Evolutionary conservation across 306 rosid species (phyloP).

Genomic region (Prunus salicina): DNA sequence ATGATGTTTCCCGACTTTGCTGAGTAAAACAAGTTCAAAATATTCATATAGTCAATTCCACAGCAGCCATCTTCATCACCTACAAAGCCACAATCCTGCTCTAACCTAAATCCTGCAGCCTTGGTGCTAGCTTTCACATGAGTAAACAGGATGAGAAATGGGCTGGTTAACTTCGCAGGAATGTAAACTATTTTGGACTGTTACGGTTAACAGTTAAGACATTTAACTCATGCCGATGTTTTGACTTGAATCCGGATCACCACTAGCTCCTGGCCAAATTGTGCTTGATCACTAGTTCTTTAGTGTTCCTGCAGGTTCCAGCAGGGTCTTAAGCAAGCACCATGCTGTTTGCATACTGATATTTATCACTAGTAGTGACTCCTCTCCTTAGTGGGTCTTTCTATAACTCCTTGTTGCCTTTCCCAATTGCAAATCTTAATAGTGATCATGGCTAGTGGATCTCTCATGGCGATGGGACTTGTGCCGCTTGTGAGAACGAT

Average conservation of each 20-base stretch:
- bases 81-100: background rate
- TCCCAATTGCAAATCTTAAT: background rate
- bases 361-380: background rate
- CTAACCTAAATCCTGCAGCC: background rate
- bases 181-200: background rate
- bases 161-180: background rate
- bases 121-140: too few relatives aligned
- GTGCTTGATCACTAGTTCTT: background rate
- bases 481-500: conserved; percentile 34
- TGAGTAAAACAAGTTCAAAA: background rate
- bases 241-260: background rate
- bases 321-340: background rate
- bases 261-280: background rate
- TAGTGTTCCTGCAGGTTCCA: too few relatives aligned
- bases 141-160: background rate
- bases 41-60: background rate
- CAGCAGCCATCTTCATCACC: background rate
- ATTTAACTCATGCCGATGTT: background rate
- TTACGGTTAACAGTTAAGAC: background rate
- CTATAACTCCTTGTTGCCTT: background rate
- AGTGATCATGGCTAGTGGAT: background rate
- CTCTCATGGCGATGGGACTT: conserved; percentile 43
- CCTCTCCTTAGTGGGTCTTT: background rate
- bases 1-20: background rate
- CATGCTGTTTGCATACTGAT: background rate